Evolutionary conservation across 164 flowering plant species (phyloP).

Genomic region (Santalum album): DNA sequence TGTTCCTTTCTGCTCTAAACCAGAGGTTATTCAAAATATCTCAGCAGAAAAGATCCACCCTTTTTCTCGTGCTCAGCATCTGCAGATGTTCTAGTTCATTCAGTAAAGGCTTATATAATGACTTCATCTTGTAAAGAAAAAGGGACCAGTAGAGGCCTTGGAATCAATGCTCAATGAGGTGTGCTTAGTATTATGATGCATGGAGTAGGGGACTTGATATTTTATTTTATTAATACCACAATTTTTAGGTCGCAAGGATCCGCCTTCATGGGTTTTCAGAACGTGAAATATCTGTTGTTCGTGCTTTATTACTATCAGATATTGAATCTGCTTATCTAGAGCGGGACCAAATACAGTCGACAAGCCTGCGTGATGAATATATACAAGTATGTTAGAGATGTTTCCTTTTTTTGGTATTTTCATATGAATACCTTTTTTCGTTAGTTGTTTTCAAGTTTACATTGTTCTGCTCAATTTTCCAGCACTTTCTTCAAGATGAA

Average conservation of each 20-base stretch:
- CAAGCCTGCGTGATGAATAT: constrained; percentile 78
- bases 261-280: constrained; percentile 89
- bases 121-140: constrained; percentile 84
- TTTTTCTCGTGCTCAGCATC: constrained; percentile 81
- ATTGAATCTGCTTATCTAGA: constrained; percentile 94
- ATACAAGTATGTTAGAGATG: constrained; percentile 44
- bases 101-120: constrained; percentile 76
- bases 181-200: constrained; percentile 8
- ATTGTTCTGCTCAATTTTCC: constrained; percentile 12
- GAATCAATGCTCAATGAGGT: constrained; percentile 93
- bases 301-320: constrained; percentile 79
- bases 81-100: constrained; percentile 68
- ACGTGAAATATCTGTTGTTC: constrained; percentile 70
- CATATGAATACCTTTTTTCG: too few relatives aligned
- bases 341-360: constrained; percentile 91
- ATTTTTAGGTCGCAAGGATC: constrained; percentile 73
- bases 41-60: constrained; percentile 79
- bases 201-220: not conserved
- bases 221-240: constrained; percentile 6
- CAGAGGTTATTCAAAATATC: constrained; percentile 85
- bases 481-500: constrained; percentile 87
- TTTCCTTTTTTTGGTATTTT: not conserved
- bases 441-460: not conserved
- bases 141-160: constrained; percentile 68
- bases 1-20: constrained; percentile 83